Percentiles rank a stretch among this genome's conserved stretches.
These are phyloP conservation scores for Apiospora sp. DNA, from an alignment of 2,329 filamentous ascomycete species.

Conservation along the genomic window DNA sequence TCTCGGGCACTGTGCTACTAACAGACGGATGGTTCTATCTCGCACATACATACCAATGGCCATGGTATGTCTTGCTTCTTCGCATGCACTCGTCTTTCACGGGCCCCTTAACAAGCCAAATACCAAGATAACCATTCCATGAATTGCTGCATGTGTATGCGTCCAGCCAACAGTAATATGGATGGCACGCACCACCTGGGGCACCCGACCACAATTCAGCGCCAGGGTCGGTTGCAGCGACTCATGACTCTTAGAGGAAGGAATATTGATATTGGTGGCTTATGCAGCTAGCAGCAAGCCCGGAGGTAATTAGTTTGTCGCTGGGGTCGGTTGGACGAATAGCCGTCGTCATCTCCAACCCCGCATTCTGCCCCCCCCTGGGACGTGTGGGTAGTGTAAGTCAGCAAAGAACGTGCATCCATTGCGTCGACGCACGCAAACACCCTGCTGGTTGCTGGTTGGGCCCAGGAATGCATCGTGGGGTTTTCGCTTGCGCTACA, in stretches of 20 bases:
- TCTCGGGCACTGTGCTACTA: neutral
- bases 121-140: neutral
- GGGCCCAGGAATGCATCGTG: neutral
- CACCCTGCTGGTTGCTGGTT: neutral
- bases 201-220: neutral
- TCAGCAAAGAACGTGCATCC: neutral
- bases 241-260: slow-evolving; percentile 6
- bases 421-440: neutral
- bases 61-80: neutral
- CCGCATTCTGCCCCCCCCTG: slow-evolving; percentile 5
- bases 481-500: neutral
- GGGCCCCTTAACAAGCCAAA: neutral
- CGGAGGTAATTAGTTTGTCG: neutral
- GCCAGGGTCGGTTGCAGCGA: slow-evolving; percentile 5
- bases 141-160: neutral
- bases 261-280: neutral
- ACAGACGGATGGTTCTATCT: neutral
- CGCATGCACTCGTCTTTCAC: neutral
- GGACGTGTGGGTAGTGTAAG: neutral
- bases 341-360: neutral
- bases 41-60: neutral
- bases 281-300: slow-evolving; percentile 6
- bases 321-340: slow-evolving; percentile 7
- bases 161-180: neutral
- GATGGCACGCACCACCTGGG: neutral